Base-by-base conservation (phyloP, 1,139 yeast species). In the Kluyveromyces sp. region DNA sequence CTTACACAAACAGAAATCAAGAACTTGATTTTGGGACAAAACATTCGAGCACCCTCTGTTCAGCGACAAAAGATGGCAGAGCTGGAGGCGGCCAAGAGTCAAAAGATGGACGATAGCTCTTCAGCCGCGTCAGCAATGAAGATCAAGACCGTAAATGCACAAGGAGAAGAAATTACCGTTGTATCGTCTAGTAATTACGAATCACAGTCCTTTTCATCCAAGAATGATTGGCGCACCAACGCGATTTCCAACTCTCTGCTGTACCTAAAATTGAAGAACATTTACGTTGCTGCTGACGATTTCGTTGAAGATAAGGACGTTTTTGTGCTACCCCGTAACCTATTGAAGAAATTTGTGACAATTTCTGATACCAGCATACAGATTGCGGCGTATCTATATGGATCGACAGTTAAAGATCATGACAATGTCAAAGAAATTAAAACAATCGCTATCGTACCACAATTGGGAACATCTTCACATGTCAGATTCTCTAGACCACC, bases 121-220 rank as follows among this genome's bases (percentile, higher is more conserved):
- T 45, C 55, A 19, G 59, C 63, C 6, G 66, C 81, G 29, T 80
- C 94, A 0, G 95, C 96, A 0, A 73, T 84, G 56, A 89, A 87
- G 55, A 80, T 95, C 0, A 81, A 81, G 45, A 85, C 95, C 0
- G 80, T 83, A 22, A 94, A 88, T 59, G 95, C 87, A 2, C 96
- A 89, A 57, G 99, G 99, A 32, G 98, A 92, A 59, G 94, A 89
- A 56, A 89, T 94, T 57, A 82, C 84, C 33, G 94, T 95, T 0
- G 95, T 92, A 17, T 88, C 97, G 0, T 88, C 98, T 0, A 80
- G 94, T 17, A 80, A 80, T 52, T 89, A 85, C 59, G 98, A 88
- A 58, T 94, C 87, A 54, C 83, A 79, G 67, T 68, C 82, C 2
- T 92, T 92, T 59, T 73, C 81, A 35, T 86, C 96, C 2, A 82